Evolutionary conservation across 75 land plant species (phyloP).

Genomic region (Pinus taeda): DNA sequence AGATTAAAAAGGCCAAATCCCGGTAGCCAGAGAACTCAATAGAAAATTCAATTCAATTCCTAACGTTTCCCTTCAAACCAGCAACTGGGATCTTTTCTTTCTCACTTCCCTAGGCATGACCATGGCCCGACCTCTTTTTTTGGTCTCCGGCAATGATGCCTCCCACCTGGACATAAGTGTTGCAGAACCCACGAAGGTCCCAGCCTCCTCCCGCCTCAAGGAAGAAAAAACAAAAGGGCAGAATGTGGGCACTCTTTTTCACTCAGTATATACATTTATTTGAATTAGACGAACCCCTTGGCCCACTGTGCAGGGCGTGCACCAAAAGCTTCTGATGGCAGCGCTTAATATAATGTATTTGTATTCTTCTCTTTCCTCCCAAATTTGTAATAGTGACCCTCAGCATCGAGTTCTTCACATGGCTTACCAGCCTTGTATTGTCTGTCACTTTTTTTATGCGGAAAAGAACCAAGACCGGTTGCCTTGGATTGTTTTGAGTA

Average conservation of each 20-base stretch:
- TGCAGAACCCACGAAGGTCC: slow-evolving; percentile 8
- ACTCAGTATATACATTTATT: background rate
- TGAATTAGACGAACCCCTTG: background rate
- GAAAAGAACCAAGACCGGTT: too few species aligned
- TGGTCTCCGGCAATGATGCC: slow-evolving; percentile 7
- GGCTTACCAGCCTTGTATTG: too few species aligned
- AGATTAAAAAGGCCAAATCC: too few species aligned
- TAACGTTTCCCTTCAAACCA: slow-evolving; percentile 9
- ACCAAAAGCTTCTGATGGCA: background rate
- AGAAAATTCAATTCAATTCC: background rate
- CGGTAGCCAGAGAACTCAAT: too few species aligned
- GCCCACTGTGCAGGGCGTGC: slow-evolving; percentile 14
- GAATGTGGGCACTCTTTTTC: background rate
- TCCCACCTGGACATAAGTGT: background rate
- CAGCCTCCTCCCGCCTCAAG: background rate
- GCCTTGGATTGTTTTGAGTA: too few species aligned
- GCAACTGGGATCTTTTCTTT: slow-evolving; percentile 11
- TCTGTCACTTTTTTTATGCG: too few species aligned
- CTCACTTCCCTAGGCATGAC: slow-evolving; percentile 1
- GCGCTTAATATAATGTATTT: too few species aligned
- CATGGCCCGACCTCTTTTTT: slow-evolving; percentile 6
- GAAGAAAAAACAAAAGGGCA: background rate
- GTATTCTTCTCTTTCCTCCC: too few species aligned
- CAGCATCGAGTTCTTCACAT: too few species aligned
- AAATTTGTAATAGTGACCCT: too few species aligned